Percentiles rank a stretch among this genome's conserved stretches.
phyloP scores from a whole-genome alignment of 495 filamentous ascomycete species.

The Penicillium egyptiacum region DNA sequence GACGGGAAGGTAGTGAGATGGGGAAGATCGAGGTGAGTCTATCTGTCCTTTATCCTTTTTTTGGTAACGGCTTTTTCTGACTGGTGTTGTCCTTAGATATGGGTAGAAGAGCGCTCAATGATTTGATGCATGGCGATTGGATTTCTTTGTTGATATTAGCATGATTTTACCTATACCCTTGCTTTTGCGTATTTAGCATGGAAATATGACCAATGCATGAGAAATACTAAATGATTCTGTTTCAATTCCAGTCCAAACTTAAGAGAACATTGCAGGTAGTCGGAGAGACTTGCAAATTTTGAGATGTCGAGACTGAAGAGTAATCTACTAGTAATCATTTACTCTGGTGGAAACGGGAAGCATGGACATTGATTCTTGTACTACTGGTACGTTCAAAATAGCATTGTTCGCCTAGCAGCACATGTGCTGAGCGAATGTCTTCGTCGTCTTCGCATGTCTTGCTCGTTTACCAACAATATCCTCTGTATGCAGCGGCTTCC shows the following conservation, averaged over 20 bases:
- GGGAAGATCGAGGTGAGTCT: constrained; percentile 91
- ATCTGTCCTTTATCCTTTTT: background rate
- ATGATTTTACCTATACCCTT: constrained; percentile 27
- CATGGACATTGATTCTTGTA: background rate
- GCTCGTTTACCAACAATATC: constrained; percentile 4
- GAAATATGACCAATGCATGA: constrained; percentile 10
- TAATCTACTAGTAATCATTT: background rate
- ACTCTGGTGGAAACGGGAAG: background rate
- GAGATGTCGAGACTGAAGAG: background rate
- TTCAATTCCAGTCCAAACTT: background rate
- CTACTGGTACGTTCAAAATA: background rate
- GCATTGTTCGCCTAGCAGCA: background rate
- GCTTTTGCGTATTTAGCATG: constrained; percentile 21
- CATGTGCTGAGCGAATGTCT: constrained; percentile 2
- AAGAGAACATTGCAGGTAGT: too few relatives aligned
- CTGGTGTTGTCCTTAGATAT: constrained; percentile 49
- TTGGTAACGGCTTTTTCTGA: constrained; percentile 9
- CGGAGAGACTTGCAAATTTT: too few relatives aligned
- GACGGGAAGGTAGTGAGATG: constrained; percentile 73
- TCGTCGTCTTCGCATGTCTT: constrained; percentile 7
- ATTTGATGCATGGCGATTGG: constrained; percentile 25
- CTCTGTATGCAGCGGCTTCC: constrained; percentile 8
- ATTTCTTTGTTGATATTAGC: constrained; percentile 15
- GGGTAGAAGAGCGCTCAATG: constrained; percentile 58
- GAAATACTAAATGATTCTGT: background rate